phyloP scores from a whole-genome alignment of 352 stramenopile genomes.

The Phytopythium mirpurense region DNA sequence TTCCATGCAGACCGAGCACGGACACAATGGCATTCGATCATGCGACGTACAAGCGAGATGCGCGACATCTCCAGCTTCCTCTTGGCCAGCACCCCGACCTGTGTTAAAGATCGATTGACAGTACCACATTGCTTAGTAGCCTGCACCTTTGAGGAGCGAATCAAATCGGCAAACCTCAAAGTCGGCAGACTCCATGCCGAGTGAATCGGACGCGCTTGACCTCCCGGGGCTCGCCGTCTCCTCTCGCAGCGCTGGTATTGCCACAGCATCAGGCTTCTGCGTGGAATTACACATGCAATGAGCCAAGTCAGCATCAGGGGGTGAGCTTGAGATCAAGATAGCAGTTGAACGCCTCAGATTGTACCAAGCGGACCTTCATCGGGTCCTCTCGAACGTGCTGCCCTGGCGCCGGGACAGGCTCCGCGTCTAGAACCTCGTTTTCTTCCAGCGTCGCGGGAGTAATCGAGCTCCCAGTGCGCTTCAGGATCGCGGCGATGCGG shows the following conservation, averaged over 20 bases:
- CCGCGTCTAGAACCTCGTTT: slow-evolving; percentile 4
- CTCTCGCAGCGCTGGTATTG: background rate
- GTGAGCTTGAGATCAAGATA: no score
- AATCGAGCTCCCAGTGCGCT: slow-evolving; percentile 59
- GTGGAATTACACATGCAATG: no score
- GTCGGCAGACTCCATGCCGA: slow-evolving; percentile 70
- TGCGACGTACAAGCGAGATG: slow-evolving; percentile 41
- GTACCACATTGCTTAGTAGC: background rate
- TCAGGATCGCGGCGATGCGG: slow-evolving; percentile 68
- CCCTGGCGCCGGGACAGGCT: background rate
- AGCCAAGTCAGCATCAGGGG: no score
- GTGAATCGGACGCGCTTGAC: slow-evolving; percentile 58
- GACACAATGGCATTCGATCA: no score
- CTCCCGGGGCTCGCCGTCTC: slow-evolving; percentile 13
- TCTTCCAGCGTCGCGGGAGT: background rate
- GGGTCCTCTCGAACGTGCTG: background rate
- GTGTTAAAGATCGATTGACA: background rate
- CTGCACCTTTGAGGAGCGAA: no score
- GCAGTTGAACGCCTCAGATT: background rate
- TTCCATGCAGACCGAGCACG: background rate
- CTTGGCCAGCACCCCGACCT: slow-evolving; percentile 47
- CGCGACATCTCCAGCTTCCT: slow-evolving; percentile 34
- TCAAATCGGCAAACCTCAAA: slow-evolving; percentile 69
- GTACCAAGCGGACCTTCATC: background rate
- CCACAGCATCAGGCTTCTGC: background rate